These are phyloP conservation scores for Suhomyces ambrosiae DNA, from an alignment of 1,139 yeast species.

Conservation along the genomic window DNA sequence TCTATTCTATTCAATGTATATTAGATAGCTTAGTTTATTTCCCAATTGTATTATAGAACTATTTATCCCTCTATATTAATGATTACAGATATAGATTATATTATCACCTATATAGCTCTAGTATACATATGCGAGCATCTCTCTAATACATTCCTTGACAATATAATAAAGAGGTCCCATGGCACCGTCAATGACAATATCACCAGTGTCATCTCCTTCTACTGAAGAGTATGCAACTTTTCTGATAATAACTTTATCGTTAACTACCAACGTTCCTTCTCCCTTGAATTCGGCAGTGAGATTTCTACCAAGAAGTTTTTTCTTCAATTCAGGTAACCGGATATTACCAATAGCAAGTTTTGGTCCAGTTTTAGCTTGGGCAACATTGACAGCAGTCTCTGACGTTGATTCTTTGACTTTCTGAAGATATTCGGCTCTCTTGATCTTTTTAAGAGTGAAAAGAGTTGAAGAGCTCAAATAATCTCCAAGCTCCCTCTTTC, in stretches of 20 bases:
- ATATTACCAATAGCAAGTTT: conserved; percentile 86
- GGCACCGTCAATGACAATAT: conserved; percentile 80
- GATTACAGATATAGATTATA: too few relatives aligned
- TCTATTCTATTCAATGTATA: too few relatives aligned
- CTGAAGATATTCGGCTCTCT: conserved; percentile 19
- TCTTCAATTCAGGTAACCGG: conserved; percentile 76
- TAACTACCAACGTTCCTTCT: conserved; percentile 89
- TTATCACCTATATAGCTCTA: too few relatives aligned
- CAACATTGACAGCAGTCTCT: conserved; percentile 7
- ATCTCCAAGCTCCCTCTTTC: conserved; percentile 28
- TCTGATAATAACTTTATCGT: conserved; percentile 71
- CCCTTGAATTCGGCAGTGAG: conserved; percentile 87
- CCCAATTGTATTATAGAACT: too few relatives aligned
- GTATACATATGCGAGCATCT: conserved; percentile 76
- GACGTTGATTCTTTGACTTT: conserved; percentile 14
- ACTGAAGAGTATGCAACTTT: conserved; percentile 55
- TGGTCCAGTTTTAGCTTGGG: conserved; percentile 26
- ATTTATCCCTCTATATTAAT: too few relatives aligned
- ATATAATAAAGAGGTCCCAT: conserved; percentile 76
- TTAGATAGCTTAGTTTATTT: too few relatives aligned
- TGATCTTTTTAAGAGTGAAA: conserved; percentile 38
- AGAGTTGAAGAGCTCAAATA: conserved; percentile 39
- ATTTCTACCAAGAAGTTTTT: conserved; percentile 57
- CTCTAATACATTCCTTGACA: conserved; percentile 74
- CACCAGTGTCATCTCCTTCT: conserved; percentile 65